Conservation (phyloP, 129 eudicot species). For the Sambucus nigra region DNA sequence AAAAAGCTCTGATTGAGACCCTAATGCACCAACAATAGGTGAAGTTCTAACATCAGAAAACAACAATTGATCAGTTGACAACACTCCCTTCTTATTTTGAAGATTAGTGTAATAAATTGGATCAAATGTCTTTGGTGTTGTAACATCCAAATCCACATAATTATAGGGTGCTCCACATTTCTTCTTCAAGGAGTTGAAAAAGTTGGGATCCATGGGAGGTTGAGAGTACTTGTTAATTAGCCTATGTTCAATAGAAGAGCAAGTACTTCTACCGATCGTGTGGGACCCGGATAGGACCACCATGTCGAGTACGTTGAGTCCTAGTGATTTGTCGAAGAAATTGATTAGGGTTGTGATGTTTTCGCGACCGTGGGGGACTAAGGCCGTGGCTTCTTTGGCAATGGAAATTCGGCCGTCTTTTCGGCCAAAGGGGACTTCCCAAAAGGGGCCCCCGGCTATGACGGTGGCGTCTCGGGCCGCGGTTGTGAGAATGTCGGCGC, state of each 20-base stretch:
- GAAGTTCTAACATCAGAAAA: slow-evolving; percentile 10
- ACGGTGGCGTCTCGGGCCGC: slow-evolving; percentile 29
- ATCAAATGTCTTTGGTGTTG: slow-evolving; percentile 27
- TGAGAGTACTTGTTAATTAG: slow-evolving; percentile 8
- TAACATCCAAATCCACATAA: slow-evolving; percentile 14
- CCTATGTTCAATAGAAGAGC: slow-evolving; percentile 13
- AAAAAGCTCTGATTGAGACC: slow-evolving; percentile 14
- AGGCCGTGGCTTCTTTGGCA: slow-evolving; percentile 15
- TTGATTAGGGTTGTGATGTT: slow-evolving; percentile 14
- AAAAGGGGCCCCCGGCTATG: slow-evolving; percentile 25
- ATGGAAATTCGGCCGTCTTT: slow-evolving; percentile 21
- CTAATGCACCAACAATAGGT: slow-evolving; percentile 12
- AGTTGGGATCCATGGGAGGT: slow-evolving; percentile 13
- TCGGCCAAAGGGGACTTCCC: slow-evolving; percentile 29
- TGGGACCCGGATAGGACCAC: slow-evolving; percentile 25
- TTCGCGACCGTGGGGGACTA: slow-evolving; percentile 24
- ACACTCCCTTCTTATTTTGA: slow-evolving; percentile 10
- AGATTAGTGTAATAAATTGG: slow-evolving; percentile 18
- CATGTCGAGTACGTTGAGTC: slow-evolving; percentile 18
- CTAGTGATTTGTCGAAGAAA: slow-evolving; percentile 7
- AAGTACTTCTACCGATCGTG: slow-evolving; percentile 21
- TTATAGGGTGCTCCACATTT: slow-evolving; percentile 1
- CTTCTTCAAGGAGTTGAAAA: slow-evolving; percentile 9
- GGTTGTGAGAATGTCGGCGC: slow-evolving; percentile 30
- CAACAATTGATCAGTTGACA: slow-evolving; percentile 14